Evolutionary conservation across 441 rosid genomes (phyloP), one percentile per base, ranked within the genome.

Genomic region (Geranium incanum): DNA sequence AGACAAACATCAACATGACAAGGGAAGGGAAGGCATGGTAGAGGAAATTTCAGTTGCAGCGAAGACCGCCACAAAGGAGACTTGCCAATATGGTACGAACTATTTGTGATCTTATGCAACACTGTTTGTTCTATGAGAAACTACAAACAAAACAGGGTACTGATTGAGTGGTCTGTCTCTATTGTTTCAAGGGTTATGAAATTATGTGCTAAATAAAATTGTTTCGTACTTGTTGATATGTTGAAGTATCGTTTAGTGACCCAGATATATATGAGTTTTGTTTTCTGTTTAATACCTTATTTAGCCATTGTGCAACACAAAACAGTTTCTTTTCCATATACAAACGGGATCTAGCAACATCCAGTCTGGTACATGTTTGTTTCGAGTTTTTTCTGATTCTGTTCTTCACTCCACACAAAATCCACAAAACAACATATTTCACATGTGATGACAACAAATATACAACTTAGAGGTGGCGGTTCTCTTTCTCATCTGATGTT

Each of bases 401-500:
- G 33, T 28, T 28, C 33, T 28, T 28, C 33, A 28, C 33, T 28
- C 33, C 33, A 28, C 33, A 28, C 33, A 28, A 28, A 28, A 28
- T 28, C 33, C 33, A 28, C 33, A 28, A 1, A 28, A 2, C 33
- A 28, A 28, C 33, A 28, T 28, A 28, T 28, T 28, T 28, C 3
- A 28, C 33, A 28, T 28, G 33, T 2, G 33, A 28, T 28, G 33
- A 28, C 33, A 28, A 0, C 33, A 28, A 28, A 28, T 2, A 28
- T 28, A 28, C 33, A 45, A 38, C 69, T 79, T 72, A 84, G 60
- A 81, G 82, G 68, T 83, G 81, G 67, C 76, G 75, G 81, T 91
- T 94, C 81, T 94, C 96, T 79, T 94, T 94, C 83, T 88, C 95
- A 65, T 90, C 91, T 11, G 88, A 73, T 65, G 81, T 60, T 82